phyloP scores from a whole-genome alignment of 768 basidiomycete species.

The Cyathus striatus region DNA sequence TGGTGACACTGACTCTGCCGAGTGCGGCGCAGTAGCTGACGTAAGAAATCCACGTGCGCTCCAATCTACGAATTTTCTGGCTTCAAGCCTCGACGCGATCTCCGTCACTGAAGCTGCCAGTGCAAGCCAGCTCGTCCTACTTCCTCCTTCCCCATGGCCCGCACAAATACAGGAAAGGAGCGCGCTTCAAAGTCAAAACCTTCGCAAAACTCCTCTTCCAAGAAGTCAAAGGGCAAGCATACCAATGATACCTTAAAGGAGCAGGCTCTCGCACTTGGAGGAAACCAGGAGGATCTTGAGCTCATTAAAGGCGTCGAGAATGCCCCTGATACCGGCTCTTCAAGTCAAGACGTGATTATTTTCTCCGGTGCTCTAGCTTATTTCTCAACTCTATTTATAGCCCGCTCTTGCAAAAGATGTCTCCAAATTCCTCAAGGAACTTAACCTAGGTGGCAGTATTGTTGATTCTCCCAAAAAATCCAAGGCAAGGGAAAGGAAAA shows the following conservation, averaged over 20 bases:
- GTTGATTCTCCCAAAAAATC: slow-evolving; percentile 7
- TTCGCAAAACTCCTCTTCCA: neutral
- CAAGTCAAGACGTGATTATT: slow-evolving; percentile 24
- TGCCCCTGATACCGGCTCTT: slow-evolving; percentile 18
- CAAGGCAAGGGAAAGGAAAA: too few species aligned
- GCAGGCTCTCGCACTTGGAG: slow-evolving; percentile 38
- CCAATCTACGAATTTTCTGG: too few species aligned
- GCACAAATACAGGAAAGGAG: too few species aligned
- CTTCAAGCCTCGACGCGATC: too few species aligned
- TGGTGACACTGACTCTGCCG: too few species aligned
- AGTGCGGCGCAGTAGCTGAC: too few species aligned
- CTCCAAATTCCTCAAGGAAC: slow-evolving; percentile 37
- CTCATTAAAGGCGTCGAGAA: slow-evolving; percentile 35
- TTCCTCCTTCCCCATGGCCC: too few species aligned
- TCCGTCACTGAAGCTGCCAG: too few species aligned
- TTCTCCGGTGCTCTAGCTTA: neutral
- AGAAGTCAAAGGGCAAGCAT: slow-evolving; percentile 5
- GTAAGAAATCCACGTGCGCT: too few species aligned
- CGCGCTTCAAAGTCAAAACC: too few species aligned
- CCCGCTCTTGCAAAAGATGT: slow-evolving; percentile 38
- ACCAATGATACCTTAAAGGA: slow-evolving; percentile 17
- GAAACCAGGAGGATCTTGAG: slow-evolving; percentile 41
- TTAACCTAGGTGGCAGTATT: slow-evolving; percentile 21
- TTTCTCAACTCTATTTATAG: slow-evolving; percentile 15
- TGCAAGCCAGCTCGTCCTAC: too few species aligned